These are phyloP conservation scores for Penicillium sp. DNA, from an alignment of 2,329 filamentous ascomycete species.

Conservation along the genomic window DNA sequence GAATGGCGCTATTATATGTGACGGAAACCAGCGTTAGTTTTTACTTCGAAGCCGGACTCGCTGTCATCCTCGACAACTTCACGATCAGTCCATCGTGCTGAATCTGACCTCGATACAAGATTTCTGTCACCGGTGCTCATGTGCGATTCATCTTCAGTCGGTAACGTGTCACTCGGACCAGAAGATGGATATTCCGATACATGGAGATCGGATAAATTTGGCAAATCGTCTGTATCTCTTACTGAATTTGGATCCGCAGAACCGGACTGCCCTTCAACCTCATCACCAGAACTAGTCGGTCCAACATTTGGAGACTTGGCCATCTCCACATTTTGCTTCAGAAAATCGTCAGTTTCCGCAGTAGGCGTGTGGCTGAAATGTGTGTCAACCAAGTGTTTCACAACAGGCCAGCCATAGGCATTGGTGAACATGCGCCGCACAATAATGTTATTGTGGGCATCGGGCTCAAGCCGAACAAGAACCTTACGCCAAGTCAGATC, in stretches of 20 bases:
- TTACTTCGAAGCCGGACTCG: conserved; percentile 34
- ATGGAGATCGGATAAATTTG: background rate
- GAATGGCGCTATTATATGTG: background rate
- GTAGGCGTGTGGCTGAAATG: conserved; percentile 79
- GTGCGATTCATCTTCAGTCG: conserved; percentile 13
- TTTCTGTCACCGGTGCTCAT: conserved; percentile 10
- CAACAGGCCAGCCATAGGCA: conserved; percentile 94
- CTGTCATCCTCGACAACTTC: conserved; percentile 58
- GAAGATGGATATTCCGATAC: background rate
- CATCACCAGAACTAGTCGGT: conserved; percentile 64
- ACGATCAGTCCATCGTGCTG: conserved; percentile 64
- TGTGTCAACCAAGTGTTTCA: conserved; percentile 91
- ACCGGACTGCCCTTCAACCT: conserved; percentile 52
- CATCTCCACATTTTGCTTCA: conserved; percentile 66
- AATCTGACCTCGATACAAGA: conserved; percentile 47
- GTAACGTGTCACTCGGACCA: background rate
- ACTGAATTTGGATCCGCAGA: conserved; percentile 15
- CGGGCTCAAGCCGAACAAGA: conserved; percentile 88
- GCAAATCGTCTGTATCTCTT: background rate
- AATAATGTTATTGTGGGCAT: conserved; percentile 98
- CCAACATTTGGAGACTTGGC: conserved; percentile 60
- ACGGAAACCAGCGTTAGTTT: conserved; percentile 20
- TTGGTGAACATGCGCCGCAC: conserved; percentile 96
- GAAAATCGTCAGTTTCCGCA: conserved; percentile 65
- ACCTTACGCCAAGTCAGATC: conserved; percentile 96